These are phyloP conservation scores for Arthrobotrys pseudoclavata DNA, from an alignment of 2,329 filamentous ascomycete genomes.

Conservation along the genomic window DNA sequence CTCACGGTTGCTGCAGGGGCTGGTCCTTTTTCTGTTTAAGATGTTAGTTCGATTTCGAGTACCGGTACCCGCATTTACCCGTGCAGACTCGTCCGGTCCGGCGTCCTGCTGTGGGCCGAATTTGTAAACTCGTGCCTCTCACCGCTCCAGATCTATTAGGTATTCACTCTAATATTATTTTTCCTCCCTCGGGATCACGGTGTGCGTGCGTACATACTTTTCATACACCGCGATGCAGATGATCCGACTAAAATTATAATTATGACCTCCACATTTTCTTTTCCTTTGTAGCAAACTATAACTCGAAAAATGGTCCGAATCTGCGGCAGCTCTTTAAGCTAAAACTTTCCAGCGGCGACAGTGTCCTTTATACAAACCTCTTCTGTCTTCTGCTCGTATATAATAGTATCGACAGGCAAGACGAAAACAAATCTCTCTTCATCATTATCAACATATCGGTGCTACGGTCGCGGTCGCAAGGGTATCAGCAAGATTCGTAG, in stretches of 20 bases:
- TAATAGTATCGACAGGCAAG: not conserved
- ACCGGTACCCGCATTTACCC: constrained; percentile 52
- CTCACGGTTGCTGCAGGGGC: constrained; percentile 25
- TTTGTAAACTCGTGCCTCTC: constrained; percentile 11
- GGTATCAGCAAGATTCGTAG: not conserved
- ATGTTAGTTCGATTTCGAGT: not conserved
- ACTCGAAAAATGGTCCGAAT: constrained; percentile 17
- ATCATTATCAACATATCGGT: not conserved
- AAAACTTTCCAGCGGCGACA: constrained; percentile 8
- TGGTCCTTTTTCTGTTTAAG: not conserved
- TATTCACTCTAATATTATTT: too few relatives aligned
- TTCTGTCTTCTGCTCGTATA: not conserved
- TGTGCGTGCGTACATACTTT: not conserved
- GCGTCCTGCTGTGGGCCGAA: not conserved
- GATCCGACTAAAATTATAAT: not conserved
- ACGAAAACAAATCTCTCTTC: not conserved
- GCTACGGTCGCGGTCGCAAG: not conserved
- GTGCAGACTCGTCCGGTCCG: constrained; percentile 29
- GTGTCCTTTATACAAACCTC: not conserved
- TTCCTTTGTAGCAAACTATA: constrained; percentile 10
- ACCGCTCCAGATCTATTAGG: too few relatives aligned
- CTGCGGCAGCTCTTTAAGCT: constrained; percentile 14
- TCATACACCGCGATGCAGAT: not conserved
- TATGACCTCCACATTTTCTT: constrained; percentile 2
- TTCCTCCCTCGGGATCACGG: not conserved